A percentile compares a stretch with the other conserved stretches of the same genome.
These are phyloP conservation scores for Cyberlindnera euphorbiae DNA, from an alignment of 805 yeast species.

Conservation along the genomic window DNA sequence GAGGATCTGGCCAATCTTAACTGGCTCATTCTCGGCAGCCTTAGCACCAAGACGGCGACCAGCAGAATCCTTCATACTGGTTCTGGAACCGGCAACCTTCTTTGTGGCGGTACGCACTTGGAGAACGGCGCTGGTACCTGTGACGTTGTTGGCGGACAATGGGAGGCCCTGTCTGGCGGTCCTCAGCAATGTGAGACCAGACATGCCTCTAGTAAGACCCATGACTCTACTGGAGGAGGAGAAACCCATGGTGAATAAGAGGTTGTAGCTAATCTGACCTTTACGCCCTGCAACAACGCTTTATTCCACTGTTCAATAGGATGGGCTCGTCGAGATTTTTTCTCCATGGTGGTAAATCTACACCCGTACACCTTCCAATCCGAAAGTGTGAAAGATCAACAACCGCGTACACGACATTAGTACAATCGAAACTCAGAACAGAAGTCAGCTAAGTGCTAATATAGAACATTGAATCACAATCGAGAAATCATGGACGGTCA, in stretches of 20 bases:
- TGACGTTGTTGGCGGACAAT: conserved; percentile 8
- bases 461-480: no score
- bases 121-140: conserved; percentile 11
- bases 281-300: no score
- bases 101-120: conserved; percentile 87
- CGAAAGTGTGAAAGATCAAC: no score
- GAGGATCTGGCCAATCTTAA: conserved; percentile 78
- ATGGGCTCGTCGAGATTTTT: no score
- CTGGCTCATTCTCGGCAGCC: conserved; percentile 68
- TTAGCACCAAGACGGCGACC: conserved; percentile 94
- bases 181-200: conserved; percentile 13
- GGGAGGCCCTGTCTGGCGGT: conserved; percentile 4
- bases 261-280: no score
- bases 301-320: no score
- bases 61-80: conserved; percentile 88
- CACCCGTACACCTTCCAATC: conserved; percentile 1
- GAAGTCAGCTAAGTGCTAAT: no score
- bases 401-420: no score
- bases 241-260: conserved; percentile 13
- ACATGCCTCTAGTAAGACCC: conserved; percentile 11
- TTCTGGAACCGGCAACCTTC: conserved; percentile 91
- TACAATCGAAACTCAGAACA: no score
- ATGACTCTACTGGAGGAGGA: conserved; percentile 14
- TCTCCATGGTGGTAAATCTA: no score
- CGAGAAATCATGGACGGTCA: conserved; percentile 45